phyloP scores from a whole-genome alignment of 495 filamentous ascomycete genomes.

The Aspergillus ostianus region DNA sequence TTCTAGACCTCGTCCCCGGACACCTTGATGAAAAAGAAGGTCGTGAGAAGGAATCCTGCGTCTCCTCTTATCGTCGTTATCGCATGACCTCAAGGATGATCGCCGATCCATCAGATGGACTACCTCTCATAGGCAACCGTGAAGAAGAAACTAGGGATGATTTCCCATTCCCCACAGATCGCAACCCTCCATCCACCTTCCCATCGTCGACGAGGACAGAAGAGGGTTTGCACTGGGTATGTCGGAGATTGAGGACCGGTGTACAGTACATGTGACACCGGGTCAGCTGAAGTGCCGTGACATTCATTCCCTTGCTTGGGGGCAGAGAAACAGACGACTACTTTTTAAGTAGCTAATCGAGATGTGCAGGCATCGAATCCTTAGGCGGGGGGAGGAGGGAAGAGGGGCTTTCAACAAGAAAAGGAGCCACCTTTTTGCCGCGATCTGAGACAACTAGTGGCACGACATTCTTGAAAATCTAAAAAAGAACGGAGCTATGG shows the following conservation, averaged over 20 bases:
- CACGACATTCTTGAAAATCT: no score
- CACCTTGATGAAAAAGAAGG: neutral
- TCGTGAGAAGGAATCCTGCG: neutral
- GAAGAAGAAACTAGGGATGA: neutral
- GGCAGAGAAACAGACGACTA: neutral
- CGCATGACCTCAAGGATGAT: neutral
- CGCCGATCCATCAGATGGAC: neutral
- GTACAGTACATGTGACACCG: conserved; percentile 11
- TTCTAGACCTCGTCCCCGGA: conserved; percentile 1
- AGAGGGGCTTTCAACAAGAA: no score
- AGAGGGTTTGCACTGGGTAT: neutral
- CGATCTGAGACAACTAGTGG: no score
- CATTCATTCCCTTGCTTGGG: neutral
- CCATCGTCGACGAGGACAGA: neutral
- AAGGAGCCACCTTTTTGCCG: no score
- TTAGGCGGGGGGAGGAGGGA: neutral
- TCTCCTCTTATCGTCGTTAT: no score
- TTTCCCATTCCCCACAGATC: neutral
- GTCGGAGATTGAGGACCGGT: neutral
- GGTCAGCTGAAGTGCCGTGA: conserved; percentile 1
- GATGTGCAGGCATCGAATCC: neutral
- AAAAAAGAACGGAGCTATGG: no score
- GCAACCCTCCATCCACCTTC: neutral
- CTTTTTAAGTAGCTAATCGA: neutral
- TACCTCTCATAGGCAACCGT: neutral